phyloP scores from a whole-genome alignment of 2,329 filamentous ascomycete species.

The Ophiostoma novo-ulmi region DNA sequence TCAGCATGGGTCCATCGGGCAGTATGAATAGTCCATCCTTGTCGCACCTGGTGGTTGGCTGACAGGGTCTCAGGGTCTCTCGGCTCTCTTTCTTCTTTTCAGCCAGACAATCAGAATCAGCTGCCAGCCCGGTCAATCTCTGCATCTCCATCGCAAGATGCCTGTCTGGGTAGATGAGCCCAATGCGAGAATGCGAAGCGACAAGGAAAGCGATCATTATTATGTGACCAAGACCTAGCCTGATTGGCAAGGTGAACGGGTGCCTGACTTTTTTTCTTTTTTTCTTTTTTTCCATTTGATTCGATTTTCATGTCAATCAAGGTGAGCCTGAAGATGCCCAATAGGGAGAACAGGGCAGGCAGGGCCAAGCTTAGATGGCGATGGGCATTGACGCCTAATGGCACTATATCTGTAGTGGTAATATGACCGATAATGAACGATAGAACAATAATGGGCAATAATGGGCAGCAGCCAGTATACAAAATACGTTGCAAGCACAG shows the following conservation, averaged over 20 bases:
- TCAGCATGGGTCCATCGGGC: background rate
- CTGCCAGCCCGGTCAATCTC: background rate
- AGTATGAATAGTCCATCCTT: background rate
- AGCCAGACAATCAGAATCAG: too few species aligned
- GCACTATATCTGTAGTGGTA: background rate
- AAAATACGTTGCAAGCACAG: conserved; percentile 12
- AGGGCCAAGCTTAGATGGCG: too few species aligned
- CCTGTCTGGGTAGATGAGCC: background rate
- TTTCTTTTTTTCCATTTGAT: too few species aligned
- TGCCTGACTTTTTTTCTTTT: too few species aligned
- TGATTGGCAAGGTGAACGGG: background rate
- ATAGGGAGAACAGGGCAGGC: too few species aligned
- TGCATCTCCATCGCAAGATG: background rate
- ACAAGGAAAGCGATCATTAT: too few species aligned
- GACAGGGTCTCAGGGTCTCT: background rate
- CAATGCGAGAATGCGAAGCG: background rate
- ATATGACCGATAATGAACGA: too few species aligned
- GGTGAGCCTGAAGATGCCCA: too few species aligned
- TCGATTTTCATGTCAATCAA: too few species aligned
- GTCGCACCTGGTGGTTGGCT: too few species aligned
- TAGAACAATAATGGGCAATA: too few species aligned
- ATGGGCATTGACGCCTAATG: background rate
- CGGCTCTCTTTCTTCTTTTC: too few species aligned
- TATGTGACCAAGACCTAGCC: background rate
- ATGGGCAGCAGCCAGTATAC: background rate